Percentiles rank a stretch among this genome's conserved stretches.
These are phyloP conservation scores for Aspergillus heteromorphus DNA, from an alignment of 495 filamentous ascomycete genomes.

Conservation along the genomic window DNA sequence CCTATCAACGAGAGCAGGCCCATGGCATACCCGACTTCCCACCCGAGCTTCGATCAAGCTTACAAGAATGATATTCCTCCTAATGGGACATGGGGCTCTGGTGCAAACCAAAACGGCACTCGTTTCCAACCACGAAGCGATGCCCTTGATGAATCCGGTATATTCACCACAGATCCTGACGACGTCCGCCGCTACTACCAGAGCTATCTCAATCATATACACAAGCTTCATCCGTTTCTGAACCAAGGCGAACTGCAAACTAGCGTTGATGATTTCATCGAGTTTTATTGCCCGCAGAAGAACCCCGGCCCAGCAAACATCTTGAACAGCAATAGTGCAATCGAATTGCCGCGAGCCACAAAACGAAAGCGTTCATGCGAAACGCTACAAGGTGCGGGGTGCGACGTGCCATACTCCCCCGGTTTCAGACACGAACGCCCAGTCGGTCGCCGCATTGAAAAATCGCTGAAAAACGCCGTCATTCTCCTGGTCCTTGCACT, in stretches of 20 bases:
- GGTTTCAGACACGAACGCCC: slow-evolving; percentile 1
- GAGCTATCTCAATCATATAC: slow-evolving; percentile 74
- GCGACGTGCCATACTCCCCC: slow-evolving; percentile 18
- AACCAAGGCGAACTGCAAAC: slow-evolving; percentile 45
- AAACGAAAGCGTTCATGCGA: slow-evolving; percentile 43
- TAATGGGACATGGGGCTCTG: slow-evolving; percentile 31
- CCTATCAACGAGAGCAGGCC: slow-evolving; percentile 26
- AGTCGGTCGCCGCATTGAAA: slow-evolving; percentile 23
- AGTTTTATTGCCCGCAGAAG: slow-evolving; percentile 27
- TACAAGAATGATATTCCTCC: slow-evolving; percentile 21
- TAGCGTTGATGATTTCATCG: slow-evolving; percentile 51
- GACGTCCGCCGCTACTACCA: slow-evolving; percentile 59
- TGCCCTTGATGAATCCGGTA: slow-evolving; percentile 54
- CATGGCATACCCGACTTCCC: slow-evolving; percentile 6
- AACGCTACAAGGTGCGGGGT: slow-evolving; percentile 20
- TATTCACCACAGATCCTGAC: slow-evolving; percentile 56
- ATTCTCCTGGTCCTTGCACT: slow-evolving; percentile 79
- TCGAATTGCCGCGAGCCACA: slow-evolving; percentile 25
- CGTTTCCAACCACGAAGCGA: slow-evolving; percentile 21
- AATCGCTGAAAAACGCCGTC: slow-evolving; percentile 59
- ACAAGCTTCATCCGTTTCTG: slow-evolving; percentile 88
- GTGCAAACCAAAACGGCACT: slow-evolving; percentile 5
- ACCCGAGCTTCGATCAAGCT: slow-evolving; percentile 22
- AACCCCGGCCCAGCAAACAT: slow-evolving; percentile 18
- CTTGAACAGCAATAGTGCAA: slow-evolving; percentile 7